Conservation (phyloP, 2,329 filamentous ascomycete species). For the Fusarium algeriense region DNA sequence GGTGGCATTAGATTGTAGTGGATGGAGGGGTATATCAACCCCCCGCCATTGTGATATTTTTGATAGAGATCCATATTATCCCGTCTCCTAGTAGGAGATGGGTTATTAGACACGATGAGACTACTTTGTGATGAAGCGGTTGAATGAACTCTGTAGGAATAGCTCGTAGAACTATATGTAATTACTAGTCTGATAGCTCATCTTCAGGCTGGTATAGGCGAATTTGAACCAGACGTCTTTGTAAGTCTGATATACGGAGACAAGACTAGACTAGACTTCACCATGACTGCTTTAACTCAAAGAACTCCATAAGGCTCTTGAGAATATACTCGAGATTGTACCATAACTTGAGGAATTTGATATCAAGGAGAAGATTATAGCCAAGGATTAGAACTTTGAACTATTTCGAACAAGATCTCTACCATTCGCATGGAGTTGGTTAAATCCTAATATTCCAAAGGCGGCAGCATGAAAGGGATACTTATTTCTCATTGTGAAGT, state of each 20-base stretch:
- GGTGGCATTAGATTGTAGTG: slow-evolving; percentile 19
- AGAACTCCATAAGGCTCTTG: neutral
- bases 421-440: too few species aligned
- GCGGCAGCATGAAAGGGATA: neutral
- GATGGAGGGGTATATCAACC: slow-evolving; percentile 26
- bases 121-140: neutral
- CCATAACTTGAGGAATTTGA: too few species aligned
- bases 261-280: neutral
- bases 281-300: neutral
- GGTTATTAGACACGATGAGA: neutral
- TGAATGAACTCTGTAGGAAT: neutral
- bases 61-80: slow-evolving; percentile 3
- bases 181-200: neutral
- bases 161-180: neutral
- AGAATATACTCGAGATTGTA: neutral
- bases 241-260: neutral
- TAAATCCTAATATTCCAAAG: neutral
- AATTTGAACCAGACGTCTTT: neutral
- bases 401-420: neutral
- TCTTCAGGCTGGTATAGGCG: neutral
- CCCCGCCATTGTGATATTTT: neutral
- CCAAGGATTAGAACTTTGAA: neutral
- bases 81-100: neutral
- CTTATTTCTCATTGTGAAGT: neutral
- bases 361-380: neutral